These are phyloP conservation scores for Corylus avellana DNA, from an alignment of 306 rosid species.

Conservation along the genomic window DNA sequence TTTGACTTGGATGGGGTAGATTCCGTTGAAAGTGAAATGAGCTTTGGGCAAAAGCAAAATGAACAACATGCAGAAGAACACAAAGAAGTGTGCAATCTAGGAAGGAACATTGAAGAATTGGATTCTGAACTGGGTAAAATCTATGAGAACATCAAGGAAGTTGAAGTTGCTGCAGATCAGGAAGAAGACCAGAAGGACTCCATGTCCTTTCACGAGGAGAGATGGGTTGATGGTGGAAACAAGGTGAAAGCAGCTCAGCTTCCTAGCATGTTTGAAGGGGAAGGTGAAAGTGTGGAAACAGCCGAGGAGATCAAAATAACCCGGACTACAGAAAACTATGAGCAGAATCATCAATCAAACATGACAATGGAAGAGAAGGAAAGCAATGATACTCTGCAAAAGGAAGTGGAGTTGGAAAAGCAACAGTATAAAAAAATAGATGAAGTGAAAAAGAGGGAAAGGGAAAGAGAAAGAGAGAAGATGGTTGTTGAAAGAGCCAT, in stretches of 20 bases:
- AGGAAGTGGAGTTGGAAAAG: conserved; percentile 51
- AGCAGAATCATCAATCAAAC: conserved; percentile 38
- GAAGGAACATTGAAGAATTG: conserved; percentile 44
- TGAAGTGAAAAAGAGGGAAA: conserved; percentile 65
- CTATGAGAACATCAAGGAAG: conserved; percentile 33
- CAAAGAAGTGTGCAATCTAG: conserved; percentile 35
- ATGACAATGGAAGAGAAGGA: conserved; percentile 41
- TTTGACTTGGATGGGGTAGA: conserved; percentile 27
- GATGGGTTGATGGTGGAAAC: conserved; percentile 8
- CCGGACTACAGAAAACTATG: conserved; percentile 21
- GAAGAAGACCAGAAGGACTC: conserved; percentile 29
- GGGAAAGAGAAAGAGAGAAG: conserved; percentile 71
- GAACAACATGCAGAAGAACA: conserved; percentile 36
- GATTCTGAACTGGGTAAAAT: conserved; percentile 35
- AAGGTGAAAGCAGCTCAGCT: conserved; percentile 37
- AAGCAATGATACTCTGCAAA: conserved; percentile 30
- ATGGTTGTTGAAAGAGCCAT: conserved; percentile 81
- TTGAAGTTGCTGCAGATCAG: conserved; percentile 35
- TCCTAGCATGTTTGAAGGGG: conserved; percentile 42
- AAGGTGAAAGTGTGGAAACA: conserved; percentile 28
- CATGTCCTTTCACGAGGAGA: conserved; percentile 31
- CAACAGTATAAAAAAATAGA: conserved; percentile 50
- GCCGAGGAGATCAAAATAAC: conserved; percentile 35
- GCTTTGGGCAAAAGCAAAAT: conserved; percentile 37
- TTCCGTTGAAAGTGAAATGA: conserved; percentile 31